Evolutionary conservation across 1,139 yeast genomes (phyloP), one percentile per base, ranked within the genome.

Genomic region (Williopsis jadinii): DNA sequence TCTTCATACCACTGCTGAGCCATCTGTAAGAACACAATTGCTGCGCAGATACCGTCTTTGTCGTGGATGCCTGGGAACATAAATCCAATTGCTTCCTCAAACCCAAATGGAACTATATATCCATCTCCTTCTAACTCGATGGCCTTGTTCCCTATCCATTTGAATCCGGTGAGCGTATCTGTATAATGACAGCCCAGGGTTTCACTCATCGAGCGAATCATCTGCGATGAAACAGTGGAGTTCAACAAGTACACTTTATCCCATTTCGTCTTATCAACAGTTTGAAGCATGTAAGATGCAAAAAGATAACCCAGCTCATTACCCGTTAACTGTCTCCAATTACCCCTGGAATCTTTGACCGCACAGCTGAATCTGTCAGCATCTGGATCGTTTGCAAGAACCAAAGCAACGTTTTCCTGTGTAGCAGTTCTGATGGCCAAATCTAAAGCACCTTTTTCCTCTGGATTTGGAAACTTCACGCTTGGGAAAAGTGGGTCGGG

Each of bases 51-150:
- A 1, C 98, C 98, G 58, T 92, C 98, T 62, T 92, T 92, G 59
- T 92, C 98, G 60, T 84, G 87, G 36, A 84, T 86, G n/a, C 77
- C 70, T 26, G 76, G 67, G 54, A 88, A 86, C 97, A 92, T 87
- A 64, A 79, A 92, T 3, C 98, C 98, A 52, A 92, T 84, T 5
- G 97, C 97, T 58, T 92, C 98, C 60, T 92, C 98, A 58, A 75
- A 92, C 0, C 86, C 97, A 67, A 88, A 87, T 0, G 96, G 95
- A 2, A 90, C 95, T 8, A 42, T 52, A 53, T 59, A 78, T 0
- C 95, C 95, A 34, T 74, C 61, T 0, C 59, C 51, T 49, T 83
- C 87, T 43, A 85, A 66, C 26, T 81, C 85, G 31, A 83, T 77
- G 1, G 96, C 95, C 48, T 79, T 75, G 59, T 92, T 92, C 3